Base-by-base conservation (phyloP, 1,139 yeast genomes). In the Hansenula lynferdii region DNA sequence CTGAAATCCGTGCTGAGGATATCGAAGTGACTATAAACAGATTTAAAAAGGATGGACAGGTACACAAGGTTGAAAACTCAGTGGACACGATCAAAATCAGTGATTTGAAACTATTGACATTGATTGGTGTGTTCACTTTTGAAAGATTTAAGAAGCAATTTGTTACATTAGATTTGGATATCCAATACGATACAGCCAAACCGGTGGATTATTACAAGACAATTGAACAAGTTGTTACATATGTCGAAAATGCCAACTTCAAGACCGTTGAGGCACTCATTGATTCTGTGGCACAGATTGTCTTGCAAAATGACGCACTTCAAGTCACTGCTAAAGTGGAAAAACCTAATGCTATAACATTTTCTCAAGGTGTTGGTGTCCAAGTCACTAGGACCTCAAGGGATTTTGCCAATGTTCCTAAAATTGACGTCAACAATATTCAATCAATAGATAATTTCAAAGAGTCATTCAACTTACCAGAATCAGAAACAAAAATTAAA, bases 191-290 rank as follows among this genome's bases (percentile, higher is more conserved):
- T 44, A 37, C 39, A 6, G 44, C 34, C 2, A 47, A 44, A 1
- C 42, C 44, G 1, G 40, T 60, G 3, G 47, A 57, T 27, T 49
- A 55, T 41, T 58, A 57, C 16, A 31, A 45, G 0, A 60, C 79
- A 17, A 67, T 78, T 24, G 72, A 70, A 27, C 65, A 63, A 15
- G 69, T 77, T 17, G 67, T 75, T 0, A 54, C 56, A 2, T 85
- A 80, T 53, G 86, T 87, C 9, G 95, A 85, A 52, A 60, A 60
- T 15, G 76, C 96, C 1, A 78, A 80, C 47, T 92, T 86, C 65
- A 84, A 86, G 54, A 92, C 98, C 0, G 95, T 92, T 3, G 98
- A 92, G 57, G 96, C 97, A 0, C 70, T 92, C 43, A 95, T 85
- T 4, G 75, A 80, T 43, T 74, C 79, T 11, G 81, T 87, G 19